A percentile compares a stretch with the other conserved stretches of the same genome.
Evolutionary conservation across 371 early-diverging fungal genomes (phyloP).

Genomic region (Smittium culicis): DNA sequence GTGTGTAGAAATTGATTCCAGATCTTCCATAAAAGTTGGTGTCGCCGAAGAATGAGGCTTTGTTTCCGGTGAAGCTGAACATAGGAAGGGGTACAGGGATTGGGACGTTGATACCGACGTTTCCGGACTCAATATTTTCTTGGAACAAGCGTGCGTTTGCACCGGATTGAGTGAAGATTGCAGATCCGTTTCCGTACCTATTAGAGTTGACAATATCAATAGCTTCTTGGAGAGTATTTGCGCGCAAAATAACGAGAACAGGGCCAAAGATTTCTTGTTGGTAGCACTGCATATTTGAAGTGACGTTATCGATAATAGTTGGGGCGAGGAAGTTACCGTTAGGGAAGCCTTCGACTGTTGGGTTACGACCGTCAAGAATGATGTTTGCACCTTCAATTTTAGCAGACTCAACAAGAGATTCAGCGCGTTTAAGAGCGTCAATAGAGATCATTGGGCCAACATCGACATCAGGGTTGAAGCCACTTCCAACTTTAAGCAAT

Average conservation of each 20-base stretch:
- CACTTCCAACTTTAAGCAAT: slow-evolving; percentile 70
- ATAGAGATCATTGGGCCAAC: slow-evolving; percentile 83
- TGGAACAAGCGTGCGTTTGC: slow-evolving; percentile 79
- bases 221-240: slow-evolving; percentile 81
- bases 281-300: slow-evolving; percentile 80
- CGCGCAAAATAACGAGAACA: slow-evolving; percentile 69
- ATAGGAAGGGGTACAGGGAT: slow-evolving; percentile 95
- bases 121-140: slow-evolving; percentile 82
- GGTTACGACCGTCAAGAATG: slow-evolving; percentile 78
- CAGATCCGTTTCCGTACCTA: slow-evolving; percentile 92
- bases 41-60: slow-evolving; percentile 87
- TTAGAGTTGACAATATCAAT: slow-evolving; percentile 81
- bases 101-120: slow-evolving; percentile 83
- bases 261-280: slow-evolving; percentile 95
- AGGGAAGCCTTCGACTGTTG: slow-evolving; percentile 51
- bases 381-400: slow-evolving; percentile 81
- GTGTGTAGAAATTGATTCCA: slow-evolving; percentile 78
- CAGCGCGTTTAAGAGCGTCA: slow-evolving; percentile 65
- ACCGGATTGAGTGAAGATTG: slow-evolving; percentile 87
- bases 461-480: slow-evolving; percentile 75
- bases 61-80: slow-evolving; percentile 92
- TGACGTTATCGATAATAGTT: slow-evolving; percentile 69
- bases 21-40: slow-evolving; percentile 83
- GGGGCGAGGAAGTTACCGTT: slow-evolving; percentile 94
- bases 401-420: slow-evolving; percentile 66